A percentile compares a stretch with the other conserved stretches of the same genome.
phyloP scores from a whole-genome alignment of 1,284 basidiomycete genomes.

The Marasmius fiardii region DNA sequence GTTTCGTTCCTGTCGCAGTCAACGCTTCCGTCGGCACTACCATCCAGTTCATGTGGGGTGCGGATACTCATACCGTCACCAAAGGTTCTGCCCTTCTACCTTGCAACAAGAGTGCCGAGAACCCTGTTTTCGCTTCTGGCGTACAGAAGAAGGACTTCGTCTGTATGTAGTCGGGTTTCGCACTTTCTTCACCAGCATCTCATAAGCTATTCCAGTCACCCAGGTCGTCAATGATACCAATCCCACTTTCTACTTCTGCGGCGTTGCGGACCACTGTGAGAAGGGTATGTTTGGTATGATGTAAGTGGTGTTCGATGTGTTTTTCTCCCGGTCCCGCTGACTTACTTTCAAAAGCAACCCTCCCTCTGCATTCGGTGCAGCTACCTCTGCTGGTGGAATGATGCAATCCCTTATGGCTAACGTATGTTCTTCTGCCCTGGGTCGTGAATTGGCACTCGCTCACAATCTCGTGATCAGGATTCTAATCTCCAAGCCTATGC shows the following conservation, averaged over 20 bases:
- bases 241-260: conserved; percentile 72
- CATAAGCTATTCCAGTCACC: conserved; percentile 37
- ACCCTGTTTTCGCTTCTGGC: conserved; percentile 58
- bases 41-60: conserved; percentile 69
- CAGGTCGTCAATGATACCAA: conserved; percentile 71
- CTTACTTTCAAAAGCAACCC: conserved; percentile 48
- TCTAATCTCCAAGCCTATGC: conserved; percentile 55
- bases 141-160: conserved; percentile 58
- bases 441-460: not conserved
- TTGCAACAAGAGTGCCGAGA: conserved; percentile 65
- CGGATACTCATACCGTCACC: conserved; percentile 75
- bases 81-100: conserved; percentile 61
- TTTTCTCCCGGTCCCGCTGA: conserved; percentile 6
- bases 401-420: conserved; percentile 46
- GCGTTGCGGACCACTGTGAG: conserved; percentile 60
- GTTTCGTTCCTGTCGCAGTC: conserved; percentile 68
- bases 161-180: conserved; percentile 34
- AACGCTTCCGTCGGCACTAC: conserved; percentile 76
- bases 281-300: conserved; percentile 83
- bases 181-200: not conserved
- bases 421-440: conserved; percentile 28
- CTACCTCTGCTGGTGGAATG: conserved; percentile 48
- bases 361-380: conserved; percentile 38
- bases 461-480: conserved; percentile 27
- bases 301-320: conserved; percentile 22